phyloP scores from a whole-genome alignment of 129 eudicot species.

The Silybum marianum region DNA sequence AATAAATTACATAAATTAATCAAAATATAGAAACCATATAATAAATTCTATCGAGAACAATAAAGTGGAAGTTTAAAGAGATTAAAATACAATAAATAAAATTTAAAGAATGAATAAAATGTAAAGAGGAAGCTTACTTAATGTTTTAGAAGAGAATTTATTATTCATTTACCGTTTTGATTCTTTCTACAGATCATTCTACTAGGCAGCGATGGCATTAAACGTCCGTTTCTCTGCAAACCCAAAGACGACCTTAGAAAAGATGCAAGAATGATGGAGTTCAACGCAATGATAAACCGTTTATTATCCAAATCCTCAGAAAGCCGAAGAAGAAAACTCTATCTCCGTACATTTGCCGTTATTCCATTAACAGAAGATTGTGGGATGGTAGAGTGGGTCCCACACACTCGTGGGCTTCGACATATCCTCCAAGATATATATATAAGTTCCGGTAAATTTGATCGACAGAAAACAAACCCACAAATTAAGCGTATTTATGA shows the following conservation, averaged over 20 bases:
- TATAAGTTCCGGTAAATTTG: conserved; percentile 92
- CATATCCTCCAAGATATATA: conserved; percentile 98
- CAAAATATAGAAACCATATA: too few relatives aligned
- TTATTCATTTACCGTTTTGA: conserved; percentile 1
- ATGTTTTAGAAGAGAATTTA: too few relatives aligned
- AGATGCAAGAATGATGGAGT: conserved; percentile 99
- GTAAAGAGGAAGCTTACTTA: too few relatives aligned
- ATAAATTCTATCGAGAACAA: too few relatives aligned
- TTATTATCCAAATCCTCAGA: conserved; percentile 80
- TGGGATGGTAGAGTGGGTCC: conserved; percentile 99
- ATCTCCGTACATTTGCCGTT: conserved; percentile 92
- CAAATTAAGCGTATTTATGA: conserved; percentile 94
- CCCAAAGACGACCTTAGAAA: conserved; percentile 98
- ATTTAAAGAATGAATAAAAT: too few relatives aligned
- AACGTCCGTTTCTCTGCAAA: conserved; percentile 91
- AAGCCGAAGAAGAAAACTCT: conserved; percentile 95
- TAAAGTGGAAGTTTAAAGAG: too few relatives aligned
- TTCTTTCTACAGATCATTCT: conserved; percentile 64
- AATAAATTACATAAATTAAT: too few relatives aligned
- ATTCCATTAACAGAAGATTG: conserved; percentile 95
- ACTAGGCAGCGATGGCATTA: conserved; percentile 88
- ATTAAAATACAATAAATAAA: too few relatives aligned
- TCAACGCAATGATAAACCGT: conserved; percentile 96
- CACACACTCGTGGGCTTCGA: conserved; percentile 98
- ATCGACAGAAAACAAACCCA: conserved; percentile 86